Conservation (phyloP, 495 filamentous ascomycete genomes). For the Annulohypoxylon maeteangense region DNA sequence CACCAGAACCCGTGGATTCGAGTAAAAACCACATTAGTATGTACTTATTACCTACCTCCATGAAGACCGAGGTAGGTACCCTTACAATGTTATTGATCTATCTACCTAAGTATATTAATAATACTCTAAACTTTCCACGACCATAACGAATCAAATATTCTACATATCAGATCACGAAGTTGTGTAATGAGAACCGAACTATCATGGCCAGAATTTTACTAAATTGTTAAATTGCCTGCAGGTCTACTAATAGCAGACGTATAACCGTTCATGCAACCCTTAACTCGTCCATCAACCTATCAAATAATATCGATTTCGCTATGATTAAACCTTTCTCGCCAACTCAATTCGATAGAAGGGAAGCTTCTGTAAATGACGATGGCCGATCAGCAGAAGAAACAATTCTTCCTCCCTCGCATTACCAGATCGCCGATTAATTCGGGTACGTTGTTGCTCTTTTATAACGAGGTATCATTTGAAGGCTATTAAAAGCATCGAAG, state of each 20-base stretch:
- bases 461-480: slow-evolving; percentile 41
- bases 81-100: too few species aligned
- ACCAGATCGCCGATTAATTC: slow-evolving; percentile 21
- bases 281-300: slow-evolving; percentile 9
- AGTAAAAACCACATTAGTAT: too few species aligned
- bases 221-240: slow-evolving; percentile 21
- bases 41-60: too few species aligned
- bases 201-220: slow-evolving; percentile 13
- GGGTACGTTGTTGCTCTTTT: slow-evolving; percentile 30
- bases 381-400: slow-evolving; percentile 2
- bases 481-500: slow-evolving; percentile 35
- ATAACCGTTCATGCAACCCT: slow-evolving; percentile 24
- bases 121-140: not conserved
- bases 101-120: not conserved
- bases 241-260: slow-evolving; percentile 12
- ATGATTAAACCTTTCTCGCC: slow-evolving; percentile 19
- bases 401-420: slow-evolving; percentile 13
- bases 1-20: too few species aligned
- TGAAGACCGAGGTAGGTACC: too few species aligned
- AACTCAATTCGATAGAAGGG: slow-evolving; percentile 18
- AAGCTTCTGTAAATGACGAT: slow-evolving; percentile 5
- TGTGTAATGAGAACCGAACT: not conserved
- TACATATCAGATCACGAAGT: not conserved
- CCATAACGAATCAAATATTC: too few species aligned
- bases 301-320: slow-evolving; percentile 10